A percentile compares a stretch with the other conserved stretches of the same genome.
Conservation (phyloP, 2,329 filamentous ascomycete genomes). For the Colletotrichum sp. region DNA sequence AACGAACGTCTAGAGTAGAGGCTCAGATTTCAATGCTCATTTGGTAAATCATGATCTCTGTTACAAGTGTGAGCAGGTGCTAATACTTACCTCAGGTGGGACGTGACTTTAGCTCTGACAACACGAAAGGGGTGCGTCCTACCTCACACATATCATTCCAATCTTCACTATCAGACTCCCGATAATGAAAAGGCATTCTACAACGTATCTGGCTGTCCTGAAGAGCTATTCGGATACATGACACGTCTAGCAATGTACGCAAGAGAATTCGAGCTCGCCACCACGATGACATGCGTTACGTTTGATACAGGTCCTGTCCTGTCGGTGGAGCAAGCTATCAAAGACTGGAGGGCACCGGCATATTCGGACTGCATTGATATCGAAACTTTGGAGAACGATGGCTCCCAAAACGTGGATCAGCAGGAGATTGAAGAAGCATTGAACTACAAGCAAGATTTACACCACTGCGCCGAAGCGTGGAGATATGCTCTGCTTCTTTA, state of each 20-base stretch:
- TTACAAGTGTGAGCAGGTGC: neutral
- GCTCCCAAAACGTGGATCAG: neutral
- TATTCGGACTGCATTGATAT: neutral
- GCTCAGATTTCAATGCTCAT: constrained; percentile 34
- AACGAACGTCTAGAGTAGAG: constrained; percentile 25
- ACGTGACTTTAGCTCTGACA: constrained; percentile 36
- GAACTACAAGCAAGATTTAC: constrained; percentile 28
- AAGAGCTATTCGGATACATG: constrained; percentile 29
- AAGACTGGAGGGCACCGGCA: constrained; percentile 22
- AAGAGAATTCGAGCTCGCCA: constrained; percentile 29
- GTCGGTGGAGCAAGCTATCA: constrained; percentile 25
- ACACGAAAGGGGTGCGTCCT: constrained; percentile 32
- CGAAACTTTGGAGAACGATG: neutral
- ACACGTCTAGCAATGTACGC: constrained; percentile 32
- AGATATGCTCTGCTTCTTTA: constrained; percentile 35
- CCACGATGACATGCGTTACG: constrained; percentile 33
- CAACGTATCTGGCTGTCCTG: constrained; percentile 35
- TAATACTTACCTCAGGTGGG: constrained; percentile 28
- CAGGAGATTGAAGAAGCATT: neutral
- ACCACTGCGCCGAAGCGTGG: constrained; percentile 40
- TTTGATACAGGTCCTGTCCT: constrained; percentile 28
- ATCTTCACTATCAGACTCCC: constrained; percentile 16
- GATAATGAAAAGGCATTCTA: constrained; percentile 32
- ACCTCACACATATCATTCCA: constrained; percentile 16
- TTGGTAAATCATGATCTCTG: constrained; percentile 19